Percentiles rank a stretch among this genome's conserved stretches.
Evolutionary conservation across 2,329 filamentous ascomycete species (phyloP).

Genomic region (Colletotrichum spinosum): DNA sequence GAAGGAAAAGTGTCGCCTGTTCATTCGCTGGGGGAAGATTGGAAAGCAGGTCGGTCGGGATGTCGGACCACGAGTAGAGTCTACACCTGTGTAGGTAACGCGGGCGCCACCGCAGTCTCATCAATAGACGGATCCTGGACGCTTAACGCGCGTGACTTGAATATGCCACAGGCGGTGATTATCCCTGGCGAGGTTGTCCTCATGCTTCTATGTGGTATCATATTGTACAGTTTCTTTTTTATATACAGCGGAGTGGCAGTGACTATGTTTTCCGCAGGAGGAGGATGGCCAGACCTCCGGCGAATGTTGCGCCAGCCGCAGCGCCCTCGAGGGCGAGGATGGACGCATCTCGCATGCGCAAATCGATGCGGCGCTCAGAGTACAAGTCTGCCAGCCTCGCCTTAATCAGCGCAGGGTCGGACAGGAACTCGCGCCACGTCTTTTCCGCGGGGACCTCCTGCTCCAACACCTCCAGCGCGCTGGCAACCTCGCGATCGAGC

Average conservation of each 20-base stretch:
- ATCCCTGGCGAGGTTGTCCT: slow-evolving; percentile 15
- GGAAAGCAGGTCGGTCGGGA: slow-evolving; percentile 22
- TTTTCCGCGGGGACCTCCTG: slow-evolving; percentile 25
- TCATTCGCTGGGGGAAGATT: slow-evolving; percentile 27
- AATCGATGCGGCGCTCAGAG: slow-evolving; percentile 72
- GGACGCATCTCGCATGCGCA: slow-evolving; percentile 78
- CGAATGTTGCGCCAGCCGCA: slow-evolving; percentile 72
- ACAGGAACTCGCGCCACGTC: slow-evolving; percentile 58
- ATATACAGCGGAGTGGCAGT: slow-evolving; percentile 35
- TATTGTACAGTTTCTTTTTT: slow-evolving; percentile 36
- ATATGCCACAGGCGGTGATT: not conserved
- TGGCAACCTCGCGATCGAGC: slow-evolving; percentile 27
- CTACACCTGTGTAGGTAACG: slow-evolving; percentile 15
- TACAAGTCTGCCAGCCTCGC: slow-evolving; percentile 67
- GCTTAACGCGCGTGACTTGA: slow-evolving; percentile 3
- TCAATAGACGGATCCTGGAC: slow-evolving; percentile 35
- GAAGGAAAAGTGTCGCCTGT: slow-evolving; percentile 10
- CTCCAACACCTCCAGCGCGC: slow-evolving; percentile 16
- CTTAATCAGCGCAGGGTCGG: slow-evolving; percentile 59
- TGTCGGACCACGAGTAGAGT: slow-evolving; percentile 24
- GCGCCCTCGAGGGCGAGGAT: slow-evolving; percentile 76
- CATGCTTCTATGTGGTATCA: slow-evolving; percentile 36
- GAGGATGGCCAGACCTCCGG: slow-evolving; percentile 64
- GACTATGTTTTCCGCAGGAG: slow-evolving; percentile 52
- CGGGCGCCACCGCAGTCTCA: slow-evolving; percentile 23